Percentiles rank a stretch among this genome's conserved stretches.
These are phyloP conservation scores for Rhododendron molle DNA, from an alignment of 148 eudicot genomes.

Conservation along the genomic window DNA sequence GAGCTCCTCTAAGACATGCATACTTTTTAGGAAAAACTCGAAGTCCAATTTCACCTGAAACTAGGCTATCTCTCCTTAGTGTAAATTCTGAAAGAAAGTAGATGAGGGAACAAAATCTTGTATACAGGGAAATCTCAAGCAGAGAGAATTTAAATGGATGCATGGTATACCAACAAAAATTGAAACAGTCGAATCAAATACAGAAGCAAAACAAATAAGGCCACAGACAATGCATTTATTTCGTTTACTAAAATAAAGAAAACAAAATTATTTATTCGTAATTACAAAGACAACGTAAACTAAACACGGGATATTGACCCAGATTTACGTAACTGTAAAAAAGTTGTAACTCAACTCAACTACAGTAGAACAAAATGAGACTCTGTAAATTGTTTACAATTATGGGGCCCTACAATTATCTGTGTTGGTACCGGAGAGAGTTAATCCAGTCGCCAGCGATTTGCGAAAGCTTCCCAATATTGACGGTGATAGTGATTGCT, in stretches of 20 bases:
- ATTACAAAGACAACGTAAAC: not conserved
- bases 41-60: not conserved
- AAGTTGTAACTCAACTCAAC: not conserved
- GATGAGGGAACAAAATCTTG: not conserved
- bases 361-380: not conserved
- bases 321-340: not conserved
- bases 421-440: not conserved
- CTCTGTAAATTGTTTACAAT: not conserved
- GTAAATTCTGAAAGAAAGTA: no score
- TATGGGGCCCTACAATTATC: not conserved
- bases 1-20: no score
- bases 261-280: not conserved
- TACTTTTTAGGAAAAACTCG: not conserved
- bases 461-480: not conserved
- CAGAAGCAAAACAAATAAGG: not conserved
- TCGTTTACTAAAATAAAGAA: not conserved
- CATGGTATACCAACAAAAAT: not conserved
- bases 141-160: not conserved
- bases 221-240: not conserved
- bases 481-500: not conserved
- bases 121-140: not conserved
- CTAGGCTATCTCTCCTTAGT: not conserved
- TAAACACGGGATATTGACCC: not conserved
- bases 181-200: not conserved
- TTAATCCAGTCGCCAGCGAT: not conserved